phyloP scores from a whole-genome alignment of 257 asterid genomes.

The Solanum boliviense region DNA sequence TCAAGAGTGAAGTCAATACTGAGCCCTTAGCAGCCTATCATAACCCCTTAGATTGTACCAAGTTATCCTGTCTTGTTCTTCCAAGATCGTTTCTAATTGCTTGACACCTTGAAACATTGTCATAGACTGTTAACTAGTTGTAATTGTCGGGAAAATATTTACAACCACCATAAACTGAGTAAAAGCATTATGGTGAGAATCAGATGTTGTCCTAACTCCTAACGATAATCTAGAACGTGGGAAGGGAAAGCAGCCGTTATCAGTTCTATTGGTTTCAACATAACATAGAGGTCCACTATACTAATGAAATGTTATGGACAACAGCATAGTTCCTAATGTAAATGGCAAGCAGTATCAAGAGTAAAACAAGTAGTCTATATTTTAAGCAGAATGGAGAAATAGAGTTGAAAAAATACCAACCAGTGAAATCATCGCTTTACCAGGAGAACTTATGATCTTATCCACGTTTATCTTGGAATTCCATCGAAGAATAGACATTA shows the following conservation, averaged over 20 bases:
- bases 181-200: background rate
- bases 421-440: slow-evolving; percentile 61
- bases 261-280: background rate
- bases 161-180: background rate
- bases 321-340: background rate
- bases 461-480: slow-evolving; percentile 68
- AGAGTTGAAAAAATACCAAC: slow-evolving; percentile 31
- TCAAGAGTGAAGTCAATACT: background rate
- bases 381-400: background rate
- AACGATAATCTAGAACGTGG: background rate
- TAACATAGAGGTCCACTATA: background rate
- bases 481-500: slow-evolving; percentile 71
- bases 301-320: background rate
- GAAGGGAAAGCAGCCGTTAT: background rate
- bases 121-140: background rate
- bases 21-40: background rate
- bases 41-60: background rate
- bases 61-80: background rate
- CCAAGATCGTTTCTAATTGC: background rate
- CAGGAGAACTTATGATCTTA: slow-evolving; percentile 74
- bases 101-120: background rate
- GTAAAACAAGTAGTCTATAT: background rate
- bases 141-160: background rate
- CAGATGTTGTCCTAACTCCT: background rate
- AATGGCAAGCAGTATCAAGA: background rate